A percentile compares a stretch with the other conserved stretches of the same genome.
Conservation (phyloP, 257 asterid species). For the Leptodermis oblonga region DNA sequence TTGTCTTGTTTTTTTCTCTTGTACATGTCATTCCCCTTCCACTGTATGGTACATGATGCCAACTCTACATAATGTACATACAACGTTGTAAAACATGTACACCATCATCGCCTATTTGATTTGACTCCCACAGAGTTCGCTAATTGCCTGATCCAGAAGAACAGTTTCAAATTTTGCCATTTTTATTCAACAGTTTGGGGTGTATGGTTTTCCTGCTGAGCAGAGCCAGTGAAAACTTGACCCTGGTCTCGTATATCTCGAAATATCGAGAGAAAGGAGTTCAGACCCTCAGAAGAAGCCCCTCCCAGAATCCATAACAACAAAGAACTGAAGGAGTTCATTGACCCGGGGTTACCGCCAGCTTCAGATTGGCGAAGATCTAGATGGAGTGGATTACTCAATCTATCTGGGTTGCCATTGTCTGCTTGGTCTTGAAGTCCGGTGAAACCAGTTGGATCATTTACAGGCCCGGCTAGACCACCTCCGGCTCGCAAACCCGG, state of each 20-base stretch:
- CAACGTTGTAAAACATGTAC: background rate
- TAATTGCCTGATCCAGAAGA: background rate
- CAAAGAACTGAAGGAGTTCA: slow-evolving; percentile 83
- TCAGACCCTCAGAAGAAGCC: slow-evolving; percentile 89
- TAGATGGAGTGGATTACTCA: slow-evolving; percentile 59
- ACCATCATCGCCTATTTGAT: background rate
- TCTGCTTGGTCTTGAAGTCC: slow-evolving; percentile 40
- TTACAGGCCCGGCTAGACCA: slow-evolving; percentile 37
- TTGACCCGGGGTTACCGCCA: slow-evolving; percentile 60
- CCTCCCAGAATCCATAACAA: slow-evolving; percentile 93
- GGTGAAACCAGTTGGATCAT: slow-evolving; percentile 34
- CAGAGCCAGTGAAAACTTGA: slow-evolving; percentile 56
- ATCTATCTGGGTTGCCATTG: slow-evolving; percentile 42
- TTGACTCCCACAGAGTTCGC: background rate
- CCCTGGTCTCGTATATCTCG: slow-evolving; percentile 86
- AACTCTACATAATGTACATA: slow-evolving; percentile 2
- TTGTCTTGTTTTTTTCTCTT: background rate
- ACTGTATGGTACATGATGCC: background rate
- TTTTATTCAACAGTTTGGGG: slow-evolving; percentile 41
- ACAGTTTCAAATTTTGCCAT: background rate
- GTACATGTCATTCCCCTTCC: background rate
- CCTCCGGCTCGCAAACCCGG: slow-evolving; percentile 41
- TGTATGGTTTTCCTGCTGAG: slow-evolving; percentile 50
- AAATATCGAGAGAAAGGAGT: slow-evolving; percentile 83
- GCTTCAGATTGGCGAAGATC: slow-evolving; percentile 57